Base-by-base conservation (phyloP, 306 rosid genomes). In the Rubus parviflorus region DNA sequence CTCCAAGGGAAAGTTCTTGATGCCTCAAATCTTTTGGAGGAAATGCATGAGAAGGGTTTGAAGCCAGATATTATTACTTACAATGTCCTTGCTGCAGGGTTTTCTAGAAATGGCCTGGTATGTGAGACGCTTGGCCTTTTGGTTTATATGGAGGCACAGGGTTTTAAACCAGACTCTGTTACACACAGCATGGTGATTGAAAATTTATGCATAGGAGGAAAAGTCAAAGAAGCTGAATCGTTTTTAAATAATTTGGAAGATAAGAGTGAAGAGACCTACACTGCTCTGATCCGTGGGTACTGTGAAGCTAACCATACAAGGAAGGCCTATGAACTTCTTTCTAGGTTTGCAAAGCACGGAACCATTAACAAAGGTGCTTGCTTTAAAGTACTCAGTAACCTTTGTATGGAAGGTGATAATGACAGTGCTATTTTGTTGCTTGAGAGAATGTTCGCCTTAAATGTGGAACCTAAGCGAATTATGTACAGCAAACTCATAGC, bases 211-310 rank as follows among this genome's bases (percentile, higher is more conserved):
- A 70, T 68, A 3, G 88, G 71, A 49, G 90, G 94, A 75, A 89
- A 86, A 72, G 89, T 88, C 68, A 73, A 80, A 66, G 90, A 89
- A 85, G 96, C 97, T 14, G 89, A 83, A 81, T 77, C 13, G 4
- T 74, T 85, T 92, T 76, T 92, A 16, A 15, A 72, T 35, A 70
- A 77, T 74, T 80, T 94, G 63, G 83, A 88, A 83, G 84, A 72
- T 73, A 89, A 85, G 87, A 80, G 68, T 75, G 85, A 51, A 52
- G 96, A 85, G 84, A 80, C 77, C 69, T 89, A 85, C 73, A 80
- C 93, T 30, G 89, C 93, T 80, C 83, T 94, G 92, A 40, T 92
- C 67, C 83, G 78, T 76, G 94, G 96, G 67, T 94, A 87, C 65
- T 90, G 97, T 82, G 89, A 86, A 75, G 91, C 83, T n/a, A 79